Conservation (phyloP, 1,139 yeast species). For the Hyphopichia burtonii region DNA sequence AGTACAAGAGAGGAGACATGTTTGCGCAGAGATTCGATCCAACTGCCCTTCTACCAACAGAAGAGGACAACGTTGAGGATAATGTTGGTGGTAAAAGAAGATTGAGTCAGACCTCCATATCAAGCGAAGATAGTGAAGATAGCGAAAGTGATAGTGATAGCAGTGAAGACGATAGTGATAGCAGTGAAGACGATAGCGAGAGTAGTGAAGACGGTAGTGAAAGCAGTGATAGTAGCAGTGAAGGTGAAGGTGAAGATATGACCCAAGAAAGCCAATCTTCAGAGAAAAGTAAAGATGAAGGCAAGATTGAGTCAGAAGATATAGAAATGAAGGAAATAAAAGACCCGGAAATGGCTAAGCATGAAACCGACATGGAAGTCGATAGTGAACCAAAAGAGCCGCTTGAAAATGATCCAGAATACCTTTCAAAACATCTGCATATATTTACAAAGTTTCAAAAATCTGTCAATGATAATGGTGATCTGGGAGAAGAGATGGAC, state of each 20-base stretch:
- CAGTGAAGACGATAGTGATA: not conserved
- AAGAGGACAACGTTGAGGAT: constrained; percentile 8
- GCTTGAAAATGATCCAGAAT: constrained; percentile 14
- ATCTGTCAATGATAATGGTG: constrained; percentile 7
- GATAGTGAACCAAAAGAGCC: constrained; percentile 5
- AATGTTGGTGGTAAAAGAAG: constrained; percentile 16
- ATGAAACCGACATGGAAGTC: not conserved
- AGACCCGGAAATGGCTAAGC: not conserved
- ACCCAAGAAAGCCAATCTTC: no score
- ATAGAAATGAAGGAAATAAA: not conserved
- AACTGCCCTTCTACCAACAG: constrained; percentile 11
- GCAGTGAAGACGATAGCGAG: not conserved
- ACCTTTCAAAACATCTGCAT: constrained; percentile 28
- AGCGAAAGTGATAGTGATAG: not conserved
- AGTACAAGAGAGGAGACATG: constrained; percentile 29
- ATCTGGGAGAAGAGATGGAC: constrained; percentile 1
- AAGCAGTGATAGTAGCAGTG: not conserved
- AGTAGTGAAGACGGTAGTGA: not conserved
- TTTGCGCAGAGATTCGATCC: constrained; percentile 69
- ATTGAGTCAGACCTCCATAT: constrained; percentile 11
- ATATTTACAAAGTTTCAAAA: constrained; percentile 30
- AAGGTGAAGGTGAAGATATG: not conserved
- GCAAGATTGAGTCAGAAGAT: no score
- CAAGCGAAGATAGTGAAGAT: constrained; percentile 5
- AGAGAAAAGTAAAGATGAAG: no score